A percentile compares a stretch with the other conserved stretches of the same genome.
phyloP scores from a whole-genome alignment of 2,329 filamentous ascomycete genomes.

The Gremmenia infestans region DNA sequence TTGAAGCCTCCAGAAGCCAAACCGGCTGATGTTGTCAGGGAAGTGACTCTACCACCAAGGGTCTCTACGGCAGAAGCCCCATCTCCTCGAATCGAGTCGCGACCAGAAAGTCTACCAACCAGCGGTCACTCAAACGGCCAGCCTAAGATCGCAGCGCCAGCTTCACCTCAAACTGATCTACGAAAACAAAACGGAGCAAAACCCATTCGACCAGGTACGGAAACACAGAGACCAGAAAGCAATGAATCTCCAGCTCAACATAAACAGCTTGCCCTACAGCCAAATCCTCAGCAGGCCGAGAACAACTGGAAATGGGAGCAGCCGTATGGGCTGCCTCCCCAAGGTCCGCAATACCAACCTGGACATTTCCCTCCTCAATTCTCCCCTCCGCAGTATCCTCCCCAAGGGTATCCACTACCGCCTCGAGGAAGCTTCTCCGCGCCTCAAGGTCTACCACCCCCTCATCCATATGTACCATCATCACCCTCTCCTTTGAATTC shows the following conservation, averaged over 20 bases:
- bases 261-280: slow-evolving; percentile 26
- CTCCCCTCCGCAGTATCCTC: slow-evolving; percentile 5
- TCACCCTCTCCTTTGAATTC: slow-evolving; percentile 29
- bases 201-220: slow-evolving; percentile 7
- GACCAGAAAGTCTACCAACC: slow-evolving; percentile 24
- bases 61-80: slow-evolving; percentile 3
- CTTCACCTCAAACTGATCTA: slow-evolving; percentile 12
- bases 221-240: slow-evolving; percentile 14
- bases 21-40: not conserved
- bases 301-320: slow-evolving; percentile 24
- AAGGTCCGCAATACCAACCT: slow-evolving; percentile 13
- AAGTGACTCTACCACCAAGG: slow-evolving; percentile 3
- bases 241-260: slow-evolving; percentile 17
- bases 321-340: slow-evolving; percentile 19
- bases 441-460: slow-evolving; percentile 24
- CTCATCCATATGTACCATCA: slow-evolving; percentile 28
- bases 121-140: slow-evolving; percentile 25
- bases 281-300: slow-evolving; percentile 13
- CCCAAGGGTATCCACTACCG: slow-evolving; percentile 4
- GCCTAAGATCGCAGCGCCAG: slow-evolving; percentile 10
- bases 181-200: slow-evolving; percentile 4
- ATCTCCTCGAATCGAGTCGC: slow-evolving; percentile 15
- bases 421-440: slow-evolving; percentile 23
- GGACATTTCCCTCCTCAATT: not conserved
- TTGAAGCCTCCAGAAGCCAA: slow-evolving; percentile 1